Percentiles rank a stretch among this genome's conserved stretches.
These are phyloP conservation scores for Lodderomyces parapsilosis DNA, from an alignment of 1,139 yeast species.

Conservation along the genomic window DNA sequence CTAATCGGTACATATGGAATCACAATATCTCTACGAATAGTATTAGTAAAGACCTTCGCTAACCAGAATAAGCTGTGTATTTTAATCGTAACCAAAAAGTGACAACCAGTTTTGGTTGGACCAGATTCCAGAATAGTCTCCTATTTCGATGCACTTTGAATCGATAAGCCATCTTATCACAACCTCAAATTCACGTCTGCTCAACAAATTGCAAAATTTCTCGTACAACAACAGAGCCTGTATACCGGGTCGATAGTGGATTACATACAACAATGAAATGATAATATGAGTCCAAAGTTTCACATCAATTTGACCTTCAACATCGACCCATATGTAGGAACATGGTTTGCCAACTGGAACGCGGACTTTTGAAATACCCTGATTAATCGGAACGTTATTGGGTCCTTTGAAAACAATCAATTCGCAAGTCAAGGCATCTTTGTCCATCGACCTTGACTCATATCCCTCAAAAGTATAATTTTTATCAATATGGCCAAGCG, in stretches of 20 bases:
- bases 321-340: slow-evolving; percentile 70
- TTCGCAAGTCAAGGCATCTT: slow-evolving; percentile 63
- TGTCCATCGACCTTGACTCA: slow-evolving; percentile 61
- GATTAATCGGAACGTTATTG: not conserved
- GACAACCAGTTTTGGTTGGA: slow-evolving; percentile 54
- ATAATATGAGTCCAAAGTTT: slow-evolving; percentile 60
- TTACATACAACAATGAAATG: slow-evolving; percentile 43
- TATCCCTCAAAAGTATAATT: slow-evolving; percentile 52
- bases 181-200: slow-evolving; percentile 47
- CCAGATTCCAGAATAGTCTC: slow-evolving; percentile 49
- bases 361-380: slow-evolving; percentile 18
- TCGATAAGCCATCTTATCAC: slow-evolving; percentile 59
- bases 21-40: no score
- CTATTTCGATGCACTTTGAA: slow-evolving; percentile 38
- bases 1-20: no score
- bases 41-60: no score
- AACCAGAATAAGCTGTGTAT: no score
- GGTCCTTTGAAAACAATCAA: slow-evolving; percentile 32
- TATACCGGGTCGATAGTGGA: slow-evolving; percentile 72
- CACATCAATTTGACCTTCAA: slow-evolving; percentile 57
- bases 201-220: slow-evolving; percentile 41
- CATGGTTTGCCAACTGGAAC: slow-evolving; percentile 65
- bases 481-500: slow-evolving; percentile 54
- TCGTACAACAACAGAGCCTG: slow-evolving; percentile 30
- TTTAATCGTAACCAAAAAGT: not conserved